Evolutionary conservation across 164 flowering plant species (phyloP).

Genomic region (Magnolia changhungtana): DNA sequence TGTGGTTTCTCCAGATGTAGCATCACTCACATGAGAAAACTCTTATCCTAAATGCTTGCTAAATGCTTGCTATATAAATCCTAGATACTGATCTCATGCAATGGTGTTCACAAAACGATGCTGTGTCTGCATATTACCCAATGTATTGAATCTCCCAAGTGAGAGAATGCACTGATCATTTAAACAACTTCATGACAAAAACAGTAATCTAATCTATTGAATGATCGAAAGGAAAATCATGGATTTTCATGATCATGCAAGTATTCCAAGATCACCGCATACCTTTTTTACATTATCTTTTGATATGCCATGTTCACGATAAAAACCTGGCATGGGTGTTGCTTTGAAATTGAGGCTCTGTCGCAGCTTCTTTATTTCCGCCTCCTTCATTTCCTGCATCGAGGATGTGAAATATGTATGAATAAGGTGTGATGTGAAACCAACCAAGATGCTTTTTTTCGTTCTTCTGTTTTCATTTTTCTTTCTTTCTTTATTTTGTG

Average conservation of each 20-base stretch:
- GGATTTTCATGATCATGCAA: neutral
- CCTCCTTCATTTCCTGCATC: slow-evolving; percentile 35
- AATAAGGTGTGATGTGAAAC: neutral
- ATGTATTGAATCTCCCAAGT: too few relatives aligned
- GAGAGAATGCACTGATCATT: neutral
- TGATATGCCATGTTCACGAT: slow-evolving; percentile 22
- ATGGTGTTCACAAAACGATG: too few relatives aligned
- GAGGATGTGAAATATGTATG: slow-evolving; percentile 5
- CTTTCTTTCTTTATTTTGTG: neutral
- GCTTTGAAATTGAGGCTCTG: slow-evolving; percentile 47
- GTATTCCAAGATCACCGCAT: neutral
- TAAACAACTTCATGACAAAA: neutral
- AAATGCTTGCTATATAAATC: too few relatives aligned
- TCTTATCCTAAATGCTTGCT: too few relatives aligned
- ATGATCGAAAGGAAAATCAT: neutral
- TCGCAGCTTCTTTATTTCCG: slow-evolving; percentile 33
- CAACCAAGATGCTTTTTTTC: neutral
- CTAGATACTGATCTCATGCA: too few relatives aligned
- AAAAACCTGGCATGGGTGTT: slow-evolving; percentile 35
- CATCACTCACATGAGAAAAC: too few relatives aligned
- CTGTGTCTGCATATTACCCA: too few relatives aligned
- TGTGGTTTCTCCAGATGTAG: too few relatives aligned
- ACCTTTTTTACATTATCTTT: slow-evolving; percentile 41
- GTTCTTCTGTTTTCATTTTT: neutral
- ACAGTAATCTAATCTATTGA: neutral